These are phyloP conservation scores for Boeremia lycopersici DNA, from an alignment of 2,329 filamentous ascomycete genomes.

Conservation along the genomic window DNA sequence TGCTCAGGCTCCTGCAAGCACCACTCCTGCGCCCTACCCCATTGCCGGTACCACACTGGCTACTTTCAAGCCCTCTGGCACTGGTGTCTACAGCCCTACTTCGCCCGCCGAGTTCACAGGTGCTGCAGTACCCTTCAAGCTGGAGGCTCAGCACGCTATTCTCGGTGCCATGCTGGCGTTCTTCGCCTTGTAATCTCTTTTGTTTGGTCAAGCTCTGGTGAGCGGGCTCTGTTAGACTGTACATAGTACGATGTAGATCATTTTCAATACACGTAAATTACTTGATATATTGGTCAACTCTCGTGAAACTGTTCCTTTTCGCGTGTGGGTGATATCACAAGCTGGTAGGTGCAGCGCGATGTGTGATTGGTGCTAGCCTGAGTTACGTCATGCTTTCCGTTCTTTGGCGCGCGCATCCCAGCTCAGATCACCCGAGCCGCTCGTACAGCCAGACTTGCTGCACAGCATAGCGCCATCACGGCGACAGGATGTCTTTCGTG, in stretches of 20 bases:
- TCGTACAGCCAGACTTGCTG: neutral
- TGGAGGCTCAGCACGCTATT: slow-evolving; percentile 29
- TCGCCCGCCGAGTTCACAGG: slow-evolving; percentile 43
- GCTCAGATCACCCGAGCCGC: slow-evolving; percentile 5
- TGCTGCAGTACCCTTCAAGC: slow-evolving; percentile 36
- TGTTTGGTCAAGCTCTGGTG: neutral
- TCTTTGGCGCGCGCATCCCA: slow-evolving; percentile 6
- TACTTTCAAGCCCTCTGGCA: slow-evolving; percentile 30
- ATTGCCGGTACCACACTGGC: slow-evolving; percentile 32
- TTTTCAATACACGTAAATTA: neutral
- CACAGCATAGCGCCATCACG: slow-evolving; percentile 24
- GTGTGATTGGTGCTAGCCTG: slow-evolving; percentile 1
- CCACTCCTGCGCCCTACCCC: slow-evolving; percentile 31
- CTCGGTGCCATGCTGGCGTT: slow-evolving; percentile 41
- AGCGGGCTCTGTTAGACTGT: neutral
- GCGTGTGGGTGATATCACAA: neutral
- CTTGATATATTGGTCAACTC: neutral
- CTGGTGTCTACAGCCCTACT: slow-evolving; percentile 26
- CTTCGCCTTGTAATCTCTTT: slow-evolving; percentile 38
- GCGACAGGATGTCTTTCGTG: slow-evolving; percentile 50
- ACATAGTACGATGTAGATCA: slow-evolving; percentile 3
- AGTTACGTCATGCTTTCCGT: slow-evolving; percentile 7
- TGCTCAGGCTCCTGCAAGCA: slow-evolving; percentile 37
- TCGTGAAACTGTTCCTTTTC: neutral
- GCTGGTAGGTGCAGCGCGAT: neutral